Evolutionary conservation across 306 rosid genomes (phyloP), one percentile per base, ranked within the genome.

Genomic region (Macrotyloma uniflorum): DNA sequence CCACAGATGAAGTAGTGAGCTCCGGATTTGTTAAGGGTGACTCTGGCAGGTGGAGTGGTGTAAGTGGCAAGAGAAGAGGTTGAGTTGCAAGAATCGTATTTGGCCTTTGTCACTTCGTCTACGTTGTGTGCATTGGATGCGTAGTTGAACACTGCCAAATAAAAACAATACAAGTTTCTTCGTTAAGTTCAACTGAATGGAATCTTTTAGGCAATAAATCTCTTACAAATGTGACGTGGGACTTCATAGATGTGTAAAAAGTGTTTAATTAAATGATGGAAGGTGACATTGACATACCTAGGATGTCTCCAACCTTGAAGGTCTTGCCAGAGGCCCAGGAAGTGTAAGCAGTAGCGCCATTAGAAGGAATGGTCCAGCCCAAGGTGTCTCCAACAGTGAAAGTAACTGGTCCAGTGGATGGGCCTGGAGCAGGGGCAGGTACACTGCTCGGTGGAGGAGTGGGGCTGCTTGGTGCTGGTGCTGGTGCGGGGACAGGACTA

Each of bases 101-200:
- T 85, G 6, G 19, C 63, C 81, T 85, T 90, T 70, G 90, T 90
- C 75, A 90, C 89, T 32, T 84, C 88, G 0, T 90, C 92, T 7
- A 90, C 94, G 78, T 90, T 50, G 65, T 91, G 94, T 20, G 70
- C 8, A 59, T 53, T 78, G 15, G 5, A 67, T 23, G 5, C 2
- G 16, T 65, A 91, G 84, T 90, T 91, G 86, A 91, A 91, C 14
- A 85, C 97, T 90, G 84, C 83, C 78, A 14, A 53, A 38, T 30
- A n/a, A 5, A n/a, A n/a, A 54, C 3, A 3, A 54, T 8, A 51
- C 0, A 11, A 11, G 47, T 2, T 38, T 38, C 9, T 0, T 38
- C 13, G 43, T 38, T 38, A 38, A 10, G 0, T 36, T 8, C 3
- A 30, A 30, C 33, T 4, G 33, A 30, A 30, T 30, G 1, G 33